Conservation (phyloP, 1,284 basidiomycete genomes). For the Calocybe gambosa region DNA sequence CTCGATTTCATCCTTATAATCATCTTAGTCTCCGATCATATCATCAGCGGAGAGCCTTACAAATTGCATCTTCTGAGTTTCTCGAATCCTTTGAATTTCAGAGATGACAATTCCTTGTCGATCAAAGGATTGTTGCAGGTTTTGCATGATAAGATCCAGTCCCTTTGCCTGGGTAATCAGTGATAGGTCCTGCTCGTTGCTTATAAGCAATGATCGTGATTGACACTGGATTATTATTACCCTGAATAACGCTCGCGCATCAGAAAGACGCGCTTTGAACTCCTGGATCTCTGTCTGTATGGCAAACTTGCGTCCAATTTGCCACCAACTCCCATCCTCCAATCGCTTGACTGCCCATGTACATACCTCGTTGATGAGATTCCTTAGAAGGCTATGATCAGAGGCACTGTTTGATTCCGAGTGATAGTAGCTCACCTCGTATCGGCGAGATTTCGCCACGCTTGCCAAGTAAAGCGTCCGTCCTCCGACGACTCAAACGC, state of each 20-base stretch:
- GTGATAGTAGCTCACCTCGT: background rate
- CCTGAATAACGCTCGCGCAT: conserved; percentile 10
- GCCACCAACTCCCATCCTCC: conserved; percentile 12
- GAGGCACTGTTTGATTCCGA: background rate
- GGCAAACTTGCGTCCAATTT: conserved; percentile 8
- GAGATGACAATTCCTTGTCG: conserved; percentile 5
- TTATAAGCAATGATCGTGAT: background rate
- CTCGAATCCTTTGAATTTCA: conserved; percentile 7
- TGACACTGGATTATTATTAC: background rate
- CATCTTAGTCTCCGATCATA: background rate
- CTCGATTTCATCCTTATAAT: conserved; percentile 5
- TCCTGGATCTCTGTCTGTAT: conserved; percentile 12
- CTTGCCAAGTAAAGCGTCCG: conserved; percentile 7
- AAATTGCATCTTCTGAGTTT: conserved; percentile 9
- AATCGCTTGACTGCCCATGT: conserved; percentile 11
- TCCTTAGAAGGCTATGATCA: background rate
- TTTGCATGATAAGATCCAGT: conserved; percentile 2
- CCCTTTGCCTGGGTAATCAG: conserved; percentile 9
- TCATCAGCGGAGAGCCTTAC: background rate
- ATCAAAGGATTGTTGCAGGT: conserved; percentile 1
- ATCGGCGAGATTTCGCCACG: conserved; percentile 10
- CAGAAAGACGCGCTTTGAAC: conserved; percentile 9
- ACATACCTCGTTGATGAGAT: conserved; percentile 14
- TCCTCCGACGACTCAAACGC: conserved; percentile 4
- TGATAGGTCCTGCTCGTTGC: conserved; percentile 8